Conservation (phyloP, 2,329 filamentous ascomycete species). For the Penicillium sumatraense region DNA sequence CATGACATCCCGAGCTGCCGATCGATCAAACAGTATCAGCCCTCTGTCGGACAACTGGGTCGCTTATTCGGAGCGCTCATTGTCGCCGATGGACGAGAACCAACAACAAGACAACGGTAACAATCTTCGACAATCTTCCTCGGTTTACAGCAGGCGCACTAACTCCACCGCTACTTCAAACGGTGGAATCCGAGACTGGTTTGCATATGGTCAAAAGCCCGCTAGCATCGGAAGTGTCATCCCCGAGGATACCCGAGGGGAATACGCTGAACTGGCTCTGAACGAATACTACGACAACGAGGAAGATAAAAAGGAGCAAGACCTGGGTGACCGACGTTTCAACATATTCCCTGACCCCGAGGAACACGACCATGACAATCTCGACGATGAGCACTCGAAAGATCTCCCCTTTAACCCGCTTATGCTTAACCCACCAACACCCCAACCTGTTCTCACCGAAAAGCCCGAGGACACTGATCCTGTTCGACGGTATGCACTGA, state of each 20-base stretch:
- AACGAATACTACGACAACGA: slow-evolving; percentile 41
- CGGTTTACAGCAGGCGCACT: slow-evolving; percentile 37
- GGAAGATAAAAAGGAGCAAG: slow-evolving; percentile 36
- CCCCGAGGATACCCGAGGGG: slow-evolving; percentile 39
- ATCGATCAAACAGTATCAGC: slow-evolving; percentile 39
- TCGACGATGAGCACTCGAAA: slow-evolving; percentile 23
- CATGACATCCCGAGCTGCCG: slow-evolving; percentile 32
- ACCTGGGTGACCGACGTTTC: slow-evolving; percentile 42
- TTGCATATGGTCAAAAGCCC: slow-evolving; percentile 35
- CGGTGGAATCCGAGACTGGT: slow-evolving; percentile 40
- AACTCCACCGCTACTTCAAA: slow-evolving; percentile 30
- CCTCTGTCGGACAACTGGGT: slow-evolving; percentile 49
- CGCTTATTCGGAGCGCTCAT: slow-evolving; percentile 39
- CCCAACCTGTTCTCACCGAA: slow-evolving; percentile 35
- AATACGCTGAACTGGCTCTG: slow-evolving; percentile 42
- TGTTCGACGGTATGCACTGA: slow-evolving; percentile 37
- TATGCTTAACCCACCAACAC: slow-evolving; percentile 52
- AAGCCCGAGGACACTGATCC: slow-evolving; percentile 28
- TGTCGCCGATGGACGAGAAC: slow-evolving; percentile 32
- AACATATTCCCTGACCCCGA: slow-evolving; percentile 40
- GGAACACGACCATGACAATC: slow-evolving; percentile 30
- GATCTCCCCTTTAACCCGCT: slow-evolving; percentile 46
- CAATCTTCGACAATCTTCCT: slow-evolving; percentile 36
- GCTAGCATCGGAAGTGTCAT: slow-evolving; percentile 36
- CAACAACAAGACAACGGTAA: slow-evolving; percentile 25